Conservation (phyloP, 2,329 filamentous ascomycete species). For the Hypoxylon sp. region DNA sequence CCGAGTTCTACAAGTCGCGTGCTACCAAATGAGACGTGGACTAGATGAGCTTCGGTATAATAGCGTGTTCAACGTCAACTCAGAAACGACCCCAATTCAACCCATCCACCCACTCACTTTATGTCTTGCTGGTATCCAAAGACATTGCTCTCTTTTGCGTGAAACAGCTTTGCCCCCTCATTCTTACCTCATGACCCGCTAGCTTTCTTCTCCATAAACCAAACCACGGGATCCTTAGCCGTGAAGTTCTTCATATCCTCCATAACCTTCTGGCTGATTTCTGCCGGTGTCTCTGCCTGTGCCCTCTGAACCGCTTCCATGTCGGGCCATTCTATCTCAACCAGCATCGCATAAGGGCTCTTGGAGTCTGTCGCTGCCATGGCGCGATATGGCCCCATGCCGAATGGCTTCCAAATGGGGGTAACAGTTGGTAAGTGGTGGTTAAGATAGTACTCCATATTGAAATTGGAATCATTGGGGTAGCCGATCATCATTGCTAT, state of each 20-base stretch:
- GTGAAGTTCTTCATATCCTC: conserved; percentile 42
- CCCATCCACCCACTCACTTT: not conserved
- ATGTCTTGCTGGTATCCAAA: not conserved
- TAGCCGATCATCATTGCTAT: conserved; percentile 41
- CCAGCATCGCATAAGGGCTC: conserved; percentile 33
- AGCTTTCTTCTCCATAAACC: conserved; percentile 41
- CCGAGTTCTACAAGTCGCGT: conserved; percentile 41
- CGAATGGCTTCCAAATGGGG: conserved; percentile 34
- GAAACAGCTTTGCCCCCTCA: not conserved
- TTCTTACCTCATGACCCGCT: conserved; percentile 9
- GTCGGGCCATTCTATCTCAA: conserved; percentile 39
- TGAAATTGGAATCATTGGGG: conserved; percentile 31
- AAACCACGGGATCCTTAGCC: conserved; percentile 35
- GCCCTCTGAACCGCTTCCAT: conserved; percentile 32
- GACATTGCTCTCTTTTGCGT: not conserved
- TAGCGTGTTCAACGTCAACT: not conserved
- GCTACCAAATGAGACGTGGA: conserved; percentile 22
- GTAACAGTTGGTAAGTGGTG: conserved; percentile 31
- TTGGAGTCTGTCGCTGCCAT: conserved; percentile 21
- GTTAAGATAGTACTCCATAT: conserved; percentile 39
- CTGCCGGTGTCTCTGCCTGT: conserved; percentile 25
- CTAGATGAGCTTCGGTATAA: not conserved
- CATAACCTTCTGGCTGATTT: conserved; percentile 21
- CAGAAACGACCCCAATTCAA: not conserved
- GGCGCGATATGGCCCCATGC: conserved; percentile 29